Base-by-base conservation (phyloP, 2,329 filamentous ascomycete genomes). In the Aspergillus alliaceus region DNA sequence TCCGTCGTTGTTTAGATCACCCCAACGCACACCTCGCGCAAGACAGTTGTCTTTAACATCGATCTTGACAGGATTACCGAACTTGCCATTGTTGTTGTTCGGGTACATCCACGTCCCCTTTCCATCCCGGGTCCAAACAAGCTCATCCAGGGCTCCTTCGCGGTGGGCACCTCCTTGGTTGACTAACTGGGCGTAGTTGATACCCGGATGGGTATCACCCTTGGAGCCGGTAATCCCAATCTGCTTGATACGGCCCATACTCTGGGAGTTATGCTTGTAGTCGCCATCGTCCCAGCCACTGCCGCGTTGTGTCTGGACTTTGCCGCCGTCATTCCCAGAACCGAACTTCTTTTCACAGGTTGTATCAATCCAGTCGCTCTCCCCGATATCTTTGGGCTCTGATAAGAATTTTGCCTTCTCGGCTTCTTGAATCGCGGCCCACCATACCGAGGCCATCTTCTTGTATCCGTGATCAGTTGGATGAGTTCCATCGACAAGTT, bases 371-470 rank as follows among this genome's bases (percentile, higher is more conserved):
- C 32, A 22, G 6, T 35, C 46, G 27, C 27, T 34, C n/a, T 49
- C 14, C 3, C 31, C 20, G 9, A 49, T 24, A 8, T 49, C 20
- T n/a, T 49, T 50, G 1, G 47, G 47, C 47, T 50, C 37, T 24
- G 61, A 51, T 9, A 66, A 29, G 35, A 65, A 54, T 1, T 56
- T 54, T 40, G 68, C 59, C 0, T 22, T 48, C 20, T 64, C 51
- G 0, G 67, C 67, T 8, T 59, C 44, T 12, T 64, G 39, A 11
- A 70, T 63, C 1, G 68, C 68, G 2, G 58, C 61, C 64, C 65
- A 69, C 68, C 68, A 70, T 1, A 69, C 64, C 0, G 60, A 62
- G 6, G 68, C 67, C 68, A 70, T 70, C 22, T 61, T 56, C 51
- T 61, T 58, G 24, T 70, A 70, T 8, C 65, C 68, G 2, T 31